Base-by-base conservation (phyloP, 768 basidiomycete species). In the Glaciozyma martinii region DNA sequence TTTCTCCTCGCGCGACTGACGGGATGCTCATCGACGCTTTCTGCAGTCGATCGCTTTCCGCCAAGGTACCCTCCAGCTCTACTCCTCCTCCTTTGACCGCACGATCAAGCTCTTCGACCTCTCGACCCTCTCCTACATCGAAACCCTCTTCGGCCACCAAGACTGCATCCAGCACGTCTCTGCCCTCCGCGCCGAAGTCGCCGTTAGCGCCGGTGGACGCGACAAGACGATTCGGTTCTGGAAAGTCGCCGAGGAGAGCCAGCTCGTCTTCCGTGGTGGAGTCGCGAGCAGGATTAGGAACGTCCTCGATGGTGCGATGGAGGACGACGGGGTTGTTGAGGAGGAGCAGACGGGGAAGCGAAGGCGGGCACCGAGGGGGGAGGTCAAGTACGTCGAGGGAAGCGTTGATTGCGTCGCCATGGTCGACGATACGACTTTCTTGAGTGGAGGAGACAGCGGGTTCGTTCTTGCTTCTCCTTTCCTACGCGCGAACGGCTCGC, bases 361-460 rank as follows among this genome's bases (percentile, higher is more conserved):
- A 79, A 77, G 49, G 71, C 82, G 80, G n/a, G 78, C 78, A 53
- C 49, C 27, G 73, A 73, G 72, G 65, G 63, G 80, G 23, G 61
- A 58, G 63, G 67, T 58, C 66, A 76, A 75, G 56, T 94, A 86
- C 71, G 79, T 91, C 13, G 95, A 98, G 75, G 94, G 92, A 0
- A 91, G 89, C 72, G 80, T 97, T 58, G 93, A 98, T 62, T 87
- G 86, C 70, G 86, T 94, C 21, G 86, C 88, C 19, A 92, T 98
- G 92, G 81, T 99, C 60, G 95, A 99, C 76, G 94, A 98, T 78
- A 83, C 83, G 42, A 89, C 86, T 9, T 93, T 98, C 75, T 77
- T 98, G 44, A 93, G 85, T 68, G 94, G 94, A 1, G 95, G 95
- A 6, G 93, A 99, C 76, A 93, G 89, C 73, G 95, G 94, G 92